Evolutionary conservation across 371 early-diverging fungal genomes (phyloP).

Genomic region (Mortierella sp.): DNA sequence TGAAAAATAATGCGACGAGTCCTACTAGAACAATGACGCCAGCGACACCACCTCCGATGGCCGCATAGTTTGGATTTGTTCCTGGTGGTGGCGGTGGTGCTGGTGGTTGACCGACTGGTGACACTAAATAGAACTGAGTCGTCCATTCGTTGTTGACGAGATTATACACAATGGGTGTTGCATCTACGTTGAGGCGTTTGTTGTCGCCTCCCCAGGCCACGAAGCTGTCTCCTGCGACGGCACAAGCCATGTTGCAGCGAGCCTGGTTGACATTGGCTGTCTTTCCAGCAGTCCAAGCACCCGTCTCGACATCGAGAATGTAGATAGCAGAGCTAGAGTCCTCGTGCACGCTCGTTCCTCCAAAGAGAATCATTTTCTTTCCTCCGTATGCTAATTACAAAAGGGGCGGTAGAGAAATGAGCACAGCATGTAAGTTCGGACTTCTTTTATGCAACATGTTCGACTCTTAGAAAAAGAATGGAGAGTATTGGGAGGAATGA

Average conservation of each 20-base stretch:
- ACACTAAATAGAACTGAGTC: neutral
- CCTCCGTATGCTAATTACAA: slow-evolving; percentile 1
- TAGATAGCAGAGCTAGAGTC: neutral
- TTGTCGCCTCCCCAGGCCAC: slow-evolving; percentile 9
- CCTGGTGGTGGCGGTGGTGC: neutral
- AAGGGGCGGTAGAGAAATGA: too few relatives aligned
- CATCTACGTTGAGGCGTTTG: neutral
- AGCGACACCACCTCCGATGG: neutral
- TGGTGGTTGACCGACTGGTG: neutral
- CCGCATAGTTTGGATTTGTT: neutral
- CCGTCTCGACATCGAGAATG: neutral
- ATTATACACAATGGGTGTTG: neutral
- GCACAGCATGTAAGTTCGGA: neutral
- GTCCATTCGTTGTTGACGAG: neutral
- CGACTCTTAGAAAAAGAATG: neutral
- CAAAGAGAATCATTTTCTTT: neutral
- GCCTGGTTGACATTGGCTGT: neutral
- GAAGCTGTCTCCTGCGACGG: slow-evolving; percentile 10
- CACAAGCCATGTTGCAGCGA: slow-evolving; percentile 8
- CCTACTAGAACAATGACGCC: neutral
- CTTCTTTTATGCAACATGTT: neutral
- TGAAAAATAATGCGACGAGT: neutral
- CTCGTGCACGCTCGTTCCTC: neutral
- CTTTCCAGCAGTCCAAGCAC: neutral
- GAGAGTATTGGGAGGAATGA: neutral